Conservation (phyloP, 768 basidiomycete genomes). For the Boletus insuetus region DNA sequence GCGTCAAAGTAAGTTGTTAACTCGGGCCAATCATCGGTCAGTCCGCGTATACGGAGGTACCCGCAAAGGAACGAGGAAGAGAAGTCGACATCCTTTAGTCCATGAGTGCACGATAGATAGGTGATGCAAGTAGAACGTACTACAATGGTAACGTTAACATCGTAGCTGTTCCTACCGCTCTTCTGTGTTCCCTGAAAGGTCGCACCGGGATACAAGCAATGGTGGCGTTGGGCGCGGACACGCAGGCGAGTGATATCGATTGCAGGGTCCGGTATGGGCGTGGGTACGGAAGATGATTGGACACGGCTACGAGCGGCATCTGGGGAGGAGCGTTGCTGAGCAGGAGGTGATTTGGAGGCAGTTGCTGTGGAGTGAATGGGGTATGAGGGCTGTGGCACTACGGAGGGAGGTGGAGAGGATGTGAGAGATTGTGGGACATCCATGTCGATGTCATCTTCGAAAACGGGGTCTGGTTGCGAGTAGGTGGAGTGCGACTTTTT, state of each 20-base stretch:
- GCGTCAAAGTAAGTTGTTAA: slow-evolving; percentile 97
- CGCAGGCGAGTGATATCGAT: slow-evolving; percentile 76
- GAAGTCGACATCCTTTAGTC: slow-evolving; percentile 81
- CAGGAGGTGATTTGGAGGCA: slow-evolving; percentile 5
- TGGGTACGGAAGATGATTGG: slow-evolving; percentile 7
- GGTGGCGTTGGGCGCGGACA: slow-evolving; percentile 66
- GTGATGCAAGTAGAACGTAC: slow-evolving; percentile 47
- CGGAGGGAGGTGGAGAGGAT: not conserved
- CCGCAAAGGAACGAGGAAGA: slow-evolving; percentile 83
- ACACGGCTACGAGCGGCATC: slow-evolving; percentile 8
- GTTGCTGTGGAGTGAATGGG: slow-evolving; percentile 16
- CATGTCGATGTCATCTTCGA: slow-evolving; percentile 39
- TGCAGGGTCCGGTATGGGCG: slow-evolving; percentile 47
- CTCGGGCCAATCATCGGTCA: slow-evolving; percentile 94
- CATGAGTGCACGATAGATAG: slow-evolving; percentile 1
- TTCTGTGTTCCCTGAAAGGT: slow-evolving; percentile 91
- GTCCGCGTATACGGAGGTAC: slow-evolving; percentile 87
- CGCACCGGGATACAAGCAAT: slow-evolving; percentile 86
- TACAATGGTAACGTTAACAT: slow-evolving; percentile 89
- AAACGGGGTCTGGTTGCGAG: slow-evolving; percentile 23
- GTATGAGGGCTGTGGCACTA: slow-evolving; percentile 7
- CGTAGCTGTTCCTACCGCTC: slow-evolving; percentile 90
- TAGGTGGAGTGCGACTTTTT: slow-evolving; percentile 16
- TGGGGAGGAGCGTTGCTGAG: slow-evolving; percentile 21
- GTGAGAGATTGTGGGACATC: slow-evolving; percentile 11